Conservation (phyloP, 1,284 basidiomycete genomes). For the Cutaneotrichosporon sp. region DNA sequence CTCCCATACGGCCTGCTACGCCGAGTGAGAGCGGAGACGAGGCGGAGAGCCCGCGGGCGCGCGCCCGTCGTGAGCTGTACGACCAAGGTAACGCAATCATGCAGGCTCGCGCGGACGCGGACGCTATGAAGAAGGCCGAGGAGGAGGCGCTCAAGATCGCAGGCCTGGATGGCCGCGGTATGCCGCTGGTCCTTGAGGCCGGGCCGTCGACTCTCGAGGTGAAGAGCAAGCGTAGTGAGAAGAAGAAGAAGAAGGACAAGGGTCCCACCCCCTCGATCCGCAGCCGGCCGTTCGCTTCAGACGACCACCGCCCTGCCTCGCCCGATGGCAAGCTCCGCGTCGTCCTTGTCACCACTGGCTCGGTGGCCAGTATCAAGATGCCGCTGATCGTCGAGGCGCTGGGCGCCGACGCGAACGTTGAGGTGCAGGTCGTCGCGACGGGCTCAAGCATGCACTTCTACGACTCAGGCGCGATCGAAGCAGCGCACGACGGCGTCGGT, state of each 20-base stretch:
- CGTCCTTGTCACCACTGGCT: constrained; percentile 82
- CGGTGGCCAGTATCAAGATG: constrained; percentile 90
- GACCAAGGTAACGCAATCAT: constrained; percentile 28
- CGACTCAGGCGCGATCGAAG: constrained; percentile 58
- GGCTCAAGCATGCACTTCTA: constrained; percentile 77
- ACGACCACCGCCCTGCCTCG: constrained; percentile 32
- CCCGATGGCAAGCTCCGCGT: constrained; percentile 60
- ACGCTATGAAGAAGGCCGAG: constrained; percentile 6
- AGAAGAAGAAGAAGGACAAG: not conserved
- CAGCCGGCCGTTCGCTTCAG: constrained; percentile 36
- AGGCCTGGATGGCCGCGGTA: not conserved
- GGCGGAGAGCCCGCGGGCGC: constrained; percentile 39
- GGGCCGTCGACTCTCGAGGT: not conserved
- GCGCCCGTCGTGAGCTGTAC: constrained; percentile 42
- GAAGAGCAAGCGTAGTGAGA: not conserved
- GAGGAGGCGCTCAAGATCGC: constrained; percentile 1
- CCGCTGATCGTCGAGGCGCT: constrained; percentile 74
- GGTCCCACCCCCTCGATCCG: not conserved
- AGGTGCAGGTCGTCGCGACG: constrained; percentile 81
- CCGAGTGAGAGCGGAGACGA: constrained; percentile 2
- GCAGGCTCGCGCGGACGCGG: constrained; percentile 6
- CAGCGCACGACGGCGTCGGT: constrained; percentile 55
- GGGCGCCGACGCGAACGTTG: constrained; percentile 66
- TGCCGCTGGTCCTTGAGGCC: not conserved
- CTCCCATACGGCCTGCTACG: too few species aligned